These are phyloP conservation scores for Brassica hybrid DNA, from an alignment of 441 rosid species.

Conservation along the genomic window DNA sequence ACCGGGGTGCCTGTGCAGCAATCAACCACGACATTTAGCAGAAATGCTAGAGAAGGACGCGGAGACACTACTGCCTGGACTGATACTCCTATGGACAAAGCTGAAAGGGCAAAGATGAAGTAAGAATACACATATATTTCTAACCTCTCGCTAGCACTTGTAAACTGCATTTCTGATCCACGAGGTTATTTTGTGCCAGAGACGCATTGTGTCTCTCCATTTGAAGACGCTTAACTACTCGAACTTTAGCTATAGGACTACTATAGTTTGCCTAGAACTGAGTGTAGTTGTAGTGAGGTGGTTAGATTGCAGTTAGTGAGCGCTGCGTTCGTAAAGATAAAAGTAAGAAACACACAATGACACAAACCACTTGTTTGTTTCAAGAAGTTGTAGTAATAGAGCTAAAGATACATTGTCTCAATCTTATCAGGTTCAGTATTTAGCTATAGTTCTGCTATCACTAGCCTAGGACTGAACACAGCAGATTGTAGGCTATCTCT, in stretches of 20 bases:
- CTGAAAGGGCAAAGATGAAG: constrained; percentile 90
- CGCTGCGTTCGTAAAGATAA: background rate
- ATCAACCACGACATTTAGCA: constrained; percentile 72
- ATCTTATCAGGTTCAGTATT: constrained; percentile 2
- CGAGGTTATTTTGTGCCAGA: background rate
- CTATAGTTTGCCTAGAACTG: background rate
- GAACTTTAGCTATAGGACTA: background rate
- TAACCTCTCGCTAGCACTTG: constrained; percentile 1
- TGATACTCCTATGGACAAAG: constrained; percentile 84
- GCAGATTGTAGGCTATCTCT: constrained; percentile 3
- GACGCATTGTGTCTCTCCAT: background rate
- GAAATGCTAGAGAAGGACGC: constrained; percentile 72
- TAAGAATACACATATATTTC: constrained; percentile 34
- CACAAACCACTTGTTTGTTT: no score
- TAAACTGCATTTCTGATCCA: background rate
- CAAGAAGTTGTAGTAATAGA: background rate
- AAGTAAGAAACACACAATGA: no score
- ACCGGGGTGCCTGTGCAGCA: constrained; percentile 74
- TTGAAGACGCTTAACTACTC: constrained; percentile 19
- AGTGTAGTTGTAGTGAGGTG: background rate
- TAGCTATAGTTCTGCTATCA: background rate
- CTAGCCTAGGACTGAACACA: constrained; percentile 7
- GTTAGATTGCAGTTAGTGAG: background rate
- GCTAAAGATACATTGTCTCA: background rate
- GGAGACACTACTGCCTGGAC: constrained; percentile 92